Evolutionary conservation across 768 basidiomycete species (phyloP).

Genomic region (Solioccasus polychromus): DNA sequence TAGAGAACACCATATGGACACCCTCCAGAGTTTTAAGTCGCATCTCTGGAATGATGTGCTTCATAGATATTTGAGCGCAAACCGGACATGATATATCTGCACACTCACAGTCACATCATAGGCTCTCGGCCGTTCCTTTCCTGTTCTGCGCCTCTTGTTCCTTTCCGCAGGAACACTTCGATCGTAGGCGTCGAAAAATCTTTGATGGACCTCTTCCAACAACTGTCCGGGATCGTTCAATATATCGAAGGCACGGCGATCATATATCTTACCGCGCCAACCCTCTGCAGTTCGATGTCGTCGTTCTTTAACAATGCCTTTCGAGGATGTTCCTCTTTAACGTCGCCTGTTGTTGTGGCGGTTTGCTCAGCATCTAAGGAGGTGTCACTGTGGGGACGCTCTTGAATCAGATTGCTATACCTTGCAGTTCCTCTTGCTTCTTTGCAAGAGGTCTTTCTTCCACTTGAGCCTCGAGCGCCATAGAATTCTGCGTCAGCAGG

Average conservation of each 20-base stretch:
- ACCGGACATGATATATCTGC: not conserved
- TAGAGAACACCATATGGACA: conserved; percentile 86
- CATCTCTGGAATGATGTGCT: conserved; percentile 85
- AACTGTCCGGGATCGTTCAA: conserved; percentile 46
- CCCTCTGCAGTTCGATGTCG: conserved; percentile 75
- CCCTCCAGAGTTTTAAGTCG: conserved; percentile 75
- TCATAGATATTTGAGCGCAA: conserved; percentile 4
- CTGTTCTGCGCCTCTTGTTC: conserved; percentile 27
- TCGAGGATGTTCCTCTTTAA: conserved; percentile 45
- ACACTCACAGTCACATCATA: conserved; percentile 80
- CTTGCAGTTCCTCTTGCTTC: conserved; percentile 76
- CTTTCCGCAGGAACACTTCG: conserved; percentile 27
- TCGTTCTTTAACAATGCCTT: conserved; percentile 86
- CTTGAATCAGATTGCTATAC: conserved; percentile 31
- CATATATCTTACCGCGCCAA: conserved; percentile 58
- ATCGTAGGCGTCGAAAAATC: conserved; percentile 73
- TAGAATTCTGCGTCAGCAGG: conserved; percentile 65
- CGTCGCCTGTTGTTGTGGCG: conserved; percentile 20
- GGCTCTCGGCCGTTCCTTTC: conserved; percentile 29
- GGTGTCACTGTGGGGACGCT: not conserved
- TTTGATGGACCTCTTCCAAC: conserved; percentile 73
- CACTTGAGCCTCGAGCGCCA: conserved; percentile 79
- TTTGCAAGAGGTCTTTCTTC: conserved; percentile 86
- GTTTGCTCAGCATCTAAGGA: conserved; percentile 12
- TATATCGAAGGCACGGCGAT: not conserved